Base-by-base conservation (phyloP, 768 basidiomycete genomes). In the Pleurotus tuoliensis region DNA sequence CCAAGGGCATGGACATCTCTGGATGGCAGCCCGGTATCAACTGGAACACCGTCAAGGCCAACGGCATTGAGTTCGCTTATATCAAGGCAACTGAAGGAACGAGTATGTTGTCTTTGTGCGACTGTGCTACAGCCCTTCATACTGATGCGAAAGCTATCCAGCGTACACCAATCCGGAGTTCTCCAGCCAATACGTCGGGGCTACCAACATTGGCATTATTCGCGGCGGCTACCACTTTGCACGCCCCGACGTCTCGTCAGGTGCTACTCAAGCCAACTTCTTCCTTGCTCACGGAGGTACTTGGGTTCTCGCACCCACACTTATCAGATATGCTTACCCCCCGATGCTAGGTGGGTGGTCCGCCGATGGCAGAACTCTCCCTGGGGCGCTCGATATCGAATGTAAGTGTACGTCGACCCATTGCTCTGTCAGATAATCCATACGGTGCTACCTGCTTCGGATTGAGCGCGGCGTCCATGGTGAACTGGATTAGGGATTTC, bases 71-170 rank as follows among this genome's bases (percentile, higher is more conserved):
- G 11, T 87, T 84, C 61, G 81, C 71, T 2, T 87, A 76, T 63
- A 86, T 87, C 76, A 87, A 87, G 64, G 86, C 84, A 7, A 87
- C 85, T 2, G 84, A 87, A 64, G 80, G 80, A 7, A 83, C 74
- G n/a, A 63, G 82, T 83, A 49, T 56, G 72, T 62, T 6, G 44
- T 12, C 5, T 37, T 41, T 22, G 44, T 44, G 30, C 12, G 11
- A 16, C 25, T 41, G 15, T 18, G n/a, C 16, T 16, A 48, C 9
- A 15, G 2, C 4, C 13, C 34, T 37, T 15, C 11, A 3, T 34
- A 34, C 30, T 30, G 34, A 25, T 3, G 8, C 3, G 50, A 44
- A 8, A 16, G 34, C 18, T 0, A 22, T 46, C 15, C 45, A 75
- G 71, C 66, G 1, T 84, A 76, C 61, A 68, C n/a, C 3, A 72